These are phyloP conservation scores for Nasturtium officinale DNA, from an alignment of 345 rosid species.

Conservation along the genomic window DNA sequence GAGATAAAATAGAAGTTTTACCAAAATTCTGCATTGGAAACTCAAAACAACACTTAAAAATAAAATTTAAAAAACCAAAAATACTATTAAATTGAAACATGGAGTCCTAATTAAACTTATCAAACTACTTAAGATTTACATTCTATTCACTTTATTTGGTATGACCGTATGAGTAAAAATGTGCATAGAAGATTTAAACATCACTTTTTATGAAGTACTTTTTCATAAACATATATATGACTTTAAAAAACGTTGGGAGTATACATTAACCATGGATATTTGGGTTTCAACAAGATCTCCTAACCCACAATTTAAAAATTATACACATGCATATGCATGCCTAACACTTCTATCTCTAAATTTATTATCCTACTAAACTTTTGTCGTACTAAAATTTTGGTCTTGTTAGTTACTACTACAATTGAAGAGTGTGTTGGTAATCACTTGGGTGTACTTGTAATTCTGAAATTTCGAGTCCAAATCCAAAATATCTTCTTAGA, in stretches of 20 bases:
- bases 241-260: background rate
- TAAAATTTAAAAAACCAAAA: too few species aligned
- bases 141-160: background rate
- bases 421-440: background rate
- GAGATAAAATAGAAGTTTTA: too few species aligned
- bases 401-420: background rate
- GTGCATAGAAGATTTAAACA: background rate
- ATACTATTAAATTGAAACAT: too few species aligned
- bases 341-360: background rate
- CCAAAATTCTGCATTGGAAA: too few species aligned
- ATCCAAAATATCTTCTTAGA: background rate
- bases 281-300: background rate
- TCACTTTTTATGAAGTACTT: too few species aligned
- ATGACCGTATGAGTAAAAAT: background rate
- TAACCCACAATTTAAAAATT: background rate
- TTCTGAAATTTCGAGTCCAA: slow-evolving; percentile 7
- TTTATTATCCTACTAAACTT: background rate
- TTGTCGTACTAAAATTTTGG: background rate
- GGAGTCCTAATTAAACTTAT: background rate
- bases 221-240: background rate
- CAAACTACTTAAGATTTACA: background rate
- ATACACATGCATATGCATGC: background rate
- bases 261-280: background rate
- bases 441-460: background rate
- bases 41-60: too few species aligned